Conservation (phyloP, 1,139 yeast species). For the Yamadazyma dendronema region DNA sequence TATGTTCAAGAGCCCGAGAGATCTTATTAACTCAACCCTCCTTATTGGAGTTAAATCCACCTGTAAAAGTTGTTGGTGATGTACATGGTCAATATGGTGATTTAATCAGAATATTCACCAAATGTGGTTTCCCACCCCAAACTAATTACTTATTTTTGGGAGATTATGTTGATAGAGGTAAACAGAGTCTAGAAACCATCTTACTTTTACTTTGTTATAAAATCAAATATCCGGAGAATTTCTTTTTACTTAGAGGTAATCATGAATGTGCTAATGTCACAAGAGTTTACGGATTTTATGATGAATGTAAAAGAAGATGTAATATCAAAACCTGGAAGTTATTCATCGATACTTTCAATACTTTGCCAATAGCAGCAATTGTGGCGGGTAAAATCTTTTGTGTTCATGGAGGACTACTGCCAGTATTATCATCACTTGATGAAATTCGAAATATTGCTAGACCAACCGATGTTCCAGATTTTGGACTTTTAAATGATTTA, state of each 20-base stretch:
- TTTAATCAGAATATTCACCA: constrained; percentile 83
- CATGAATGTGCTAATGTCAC: constrained; percentile 98
- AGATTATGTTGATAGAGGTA: constrained; percentile 96
- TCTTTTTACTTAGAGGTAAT: constrained; percentile 87
- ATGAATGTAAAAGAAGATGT: constrained; percentile 93
- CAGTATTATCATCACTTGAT: constrained; percentile 85
- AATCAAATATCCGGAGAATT: constrained; percentile 94
- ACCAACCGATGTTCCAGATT: constrained; percentile 97
- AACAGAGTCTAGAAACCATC: constrained; percentile 90
- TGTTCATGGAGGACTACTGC: constrained; percentile 96
- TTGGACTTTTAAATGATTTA: constrained; percentile 86
- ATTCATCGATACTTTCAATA: constrained; percentile 90
- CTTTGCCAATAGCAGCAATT: constrained; percentile 91
- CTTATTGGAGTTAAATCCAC: constrained; percentile 83
- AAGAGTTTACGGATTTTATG: constrained; percentile 93
- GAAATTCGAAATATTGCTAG: constrained; percentile 88
- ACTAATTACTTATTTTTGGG: constrained; percentile 90
- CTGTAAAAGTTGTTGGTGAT: constrained; percentile 96
- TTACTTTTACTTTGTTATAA: constrained; percentile 82
- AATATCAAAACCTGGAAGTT: constrained; percentile 92
- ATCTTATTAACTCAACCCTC: constrained; percentile 88
- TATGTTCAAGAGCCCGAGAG: constrained; percentile 86
- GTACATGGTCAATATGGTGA: constrained; percentile 97
- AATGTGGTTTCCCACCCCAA: constrained; percentile 98
- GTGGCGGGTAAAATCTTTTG: constrained; percentile 96